These are phyloP conservation scores for Eimeria acervulina DNA, from an alignment of 169 alveolate genomes.

Conservation along the genomic window DNA sequence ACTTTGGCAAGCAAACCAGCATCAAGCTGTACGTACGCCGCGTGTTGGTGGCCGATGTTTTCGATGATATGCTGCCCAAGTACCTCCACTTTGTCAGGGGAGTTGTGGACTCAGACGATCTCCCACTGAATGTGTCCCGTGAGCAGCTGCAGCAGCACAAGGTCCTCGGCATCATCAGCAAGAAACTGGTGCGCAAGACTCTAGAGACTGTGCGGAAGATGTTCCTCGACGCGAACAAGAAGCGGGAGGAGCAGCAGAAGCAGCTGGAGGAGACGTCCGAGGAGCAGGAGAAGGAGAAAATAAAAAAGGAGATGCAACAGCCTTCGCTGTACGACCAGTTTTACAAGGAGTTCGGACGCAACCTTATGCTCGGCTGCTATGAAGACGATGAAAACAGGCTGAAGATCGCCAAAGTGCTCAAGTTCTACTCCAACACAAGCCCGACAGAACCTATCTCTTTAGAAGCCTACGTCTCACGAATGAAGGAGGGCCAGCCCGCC, in stretches of 20 bases:
- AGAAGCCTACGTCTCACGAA: constrained; percentile 94
- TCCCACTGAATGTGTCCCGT: constrained; percentile 96
- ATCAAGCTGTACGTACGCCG: constrained; percentile 95
- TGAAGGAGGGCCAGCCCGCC: constrained; percentile 96
- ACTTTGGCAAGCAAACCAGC: constrained; percentile 92
- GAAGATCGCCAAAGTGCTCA: constrained; percentile 95
- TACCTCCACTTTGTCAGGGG: constrained; percentile 97
- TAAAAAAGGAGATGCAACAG: constrained; percentile 89
- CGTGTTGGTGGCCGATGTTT: constrained; percentile 97
- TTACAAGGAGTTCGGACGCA: constrained; percentile 95
- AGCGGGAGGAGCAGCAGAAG: constrained; percentile 87
- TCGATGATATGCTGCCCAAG: constrained; percentile 96
- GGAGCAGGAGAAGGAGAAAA: constrained; percentile 91
- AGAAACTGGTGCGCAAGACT: constrained; percentile 98
- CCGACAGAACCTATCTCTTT: constrained; percentile 91
- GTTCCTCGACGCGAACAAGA: constrained; percentile 93
- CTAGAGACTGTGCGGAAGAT: constrained; percentile 96
- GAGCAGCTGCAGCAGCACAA: constrained; percentile 95
- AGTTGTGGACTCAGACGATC: constrained; percentile 97
- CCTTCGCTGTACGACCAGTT: constrained; percentile 91
- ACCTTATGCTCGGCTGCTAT: constrained; percentile 97
- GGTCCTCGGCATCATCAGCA: constrained; percentile 95
- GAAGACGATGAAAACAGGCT: constrained; percentile 97
- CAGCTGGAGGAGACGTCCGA: constrained; percentile 59
- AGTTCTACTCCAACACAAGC: constrained; percentile 93